Conservation (phyloP, 2,329 filamentous ascomycete genomes). For the Fusarium xylarioides region DNA sequence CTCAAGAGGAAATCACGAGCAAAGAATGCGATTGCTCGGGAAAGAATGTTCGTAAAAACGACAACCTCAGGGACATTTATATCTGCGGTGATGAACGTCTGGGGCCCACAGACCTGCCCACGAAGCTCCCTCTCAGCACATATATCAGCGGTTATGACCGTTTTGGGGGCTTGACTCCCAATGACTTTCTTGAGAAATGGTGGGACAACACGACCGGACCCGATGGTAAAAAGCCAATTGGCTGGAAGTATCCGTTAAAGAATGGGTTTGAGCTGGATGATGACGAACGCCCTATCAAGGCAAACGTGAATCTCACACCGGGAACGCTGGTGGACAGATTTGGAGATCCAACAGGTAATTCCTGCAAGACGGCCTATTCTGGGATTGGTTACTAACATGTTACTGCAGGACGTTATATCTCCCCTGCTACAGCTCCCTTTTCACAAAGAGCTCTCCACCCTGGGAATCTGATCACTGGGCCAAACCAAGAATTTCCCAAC, state of each 20-base stretch:
- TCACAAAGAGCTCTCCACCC: constrained; percentile 24
- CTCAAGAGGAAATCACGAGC: neutral
- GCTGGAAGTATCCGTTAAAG: constrained; percentile 15
- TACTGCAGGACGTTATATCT: constrained; percentile 14
- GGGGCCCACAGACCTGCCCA: constrained; percentile 4
- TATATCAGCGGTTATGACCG: constrained; percentile 22
- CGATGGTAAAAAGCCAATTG: neutral
- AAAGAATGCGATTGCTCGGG: neutral
- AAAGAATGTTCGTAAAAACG: neutral
- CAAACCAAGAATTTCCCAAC: constrained; percentile 10
- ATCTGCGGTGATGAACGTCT: constrained; percentile 24
- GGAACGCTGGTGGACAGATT: constrained; percentile 59
- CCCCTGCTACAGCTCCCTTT: constrained; percentile 25
- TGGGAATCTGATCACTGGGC: constrained; percentile 3
- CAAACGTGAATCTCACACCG: constrained; percentile 49
- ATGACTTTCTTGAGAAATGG: constrained; percentile 22
- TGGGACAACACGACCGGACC: neutral
- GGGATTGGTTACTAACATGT: neutral
- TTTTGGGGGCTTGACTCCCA: constrained; percentile 15
- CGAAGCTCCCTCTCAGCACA: constrained; percentile 16
- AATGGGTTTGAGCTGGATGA: constrained; percentile 52
- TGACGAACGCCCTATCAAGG: constrained; percentile 48
- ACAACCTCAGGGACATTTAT: neutral
- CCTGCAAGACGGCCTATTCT: rapidly evolving
- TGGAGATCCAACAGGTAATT: constrained; percentile 41